Evolutionary conservation across 352 stramenopile species (phyloP), one percentile per base, ranked within the genome.

Genomic region (Albugo laibachii): DNA sequence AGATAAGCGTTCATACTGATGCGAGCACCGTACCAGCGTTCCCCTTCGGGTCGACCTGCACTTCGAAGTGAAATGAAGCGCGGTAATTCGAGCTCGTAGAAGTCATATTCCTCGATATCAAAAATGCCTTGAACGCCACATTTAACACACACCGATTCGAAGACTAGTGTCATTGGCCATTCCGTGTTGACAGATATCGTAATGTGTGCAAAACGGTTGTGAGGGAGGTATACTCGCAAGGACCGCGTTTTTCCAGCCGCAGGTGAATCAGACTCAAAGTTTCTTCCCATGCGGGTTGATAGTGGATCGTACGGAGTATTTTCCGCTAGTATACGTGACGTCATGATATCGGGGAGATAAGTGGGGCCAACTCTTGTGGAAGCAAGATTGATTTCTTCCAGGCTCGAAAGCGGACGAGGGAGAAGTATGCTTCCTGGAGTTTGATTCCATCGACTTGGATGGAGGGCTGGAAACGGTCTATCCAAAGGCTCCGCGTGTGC

Each of bases 31-130:
- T 89, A 92, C 79, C 79, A 92, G 15, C 79, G 53, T 36, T 92
- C 79, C 16, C 72, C 72, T 59, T 92, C 79, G 11, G 79, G 76
- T 31, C 79, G 69, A 1, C 79, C 76, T 20, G 79, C 79, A 44
- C 79, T 92, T 50, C 79, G 63, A 47, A 89, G 60, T 15, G 79
- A 92, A 12, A 92, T 71, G 48, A 92, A 92, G 13, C 79, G 69
- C 52, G 79, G 68, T n/a, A 89, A 43, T 3, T 66, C 59, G 18
- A 92, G 52, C 50, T 92, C 76, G 48, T 81, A 87, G 21, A 92
- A 87, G 49, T 84, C 65, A 51, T 84, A 92, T 42, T 92, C 76
- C 38, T 85, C 61, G 21, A 69, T 52, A 19, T 91, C 68, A 12
- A 87, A 50, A 13, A 91, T 59, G 10, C 63, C 72, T 13, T 79